Evolutionary conservation across 2,329 filamentous ascomycete genomes (phyloP), one percentile per base, ranked within the genome.

Genomic region (Colletotrichum higginsianum): DNA sequence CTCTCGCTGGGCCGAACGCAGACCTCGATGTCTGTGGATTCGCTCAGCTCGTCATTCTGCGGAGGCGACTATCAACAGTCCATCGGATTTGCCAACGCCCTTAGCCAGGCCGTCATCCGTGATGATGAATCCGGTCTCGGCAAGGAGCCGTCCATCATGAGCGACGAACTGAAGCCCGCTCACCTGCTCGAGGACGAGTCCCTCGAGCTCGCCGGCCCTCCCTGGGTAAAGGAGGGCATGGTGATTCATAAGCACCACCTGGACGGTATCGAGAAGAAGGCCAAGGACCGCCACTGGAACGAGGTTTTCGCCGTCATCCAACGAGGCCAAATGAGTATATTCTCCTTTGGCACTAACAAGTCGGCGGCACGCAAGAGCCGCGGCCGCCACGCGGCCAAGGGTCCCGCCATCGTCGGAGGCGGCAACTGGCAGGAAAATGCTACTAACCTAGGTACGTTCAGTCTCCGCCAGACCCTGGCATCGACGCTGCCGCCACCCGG

Each of bases 401-500:
- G 50, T 13, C 74, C 90, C 15, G 89, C 91, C 38, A 88, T 93
- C 8, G 96, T 98, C 2, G 96, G 96, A 75, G 96, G 96, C 72
- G 96, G 96, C 30, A 98, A 99, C 81, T 99, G 96, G 96, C 96
- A 96, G 81, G 95, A 98, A 76, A 98, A 97, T 79, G 96, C 96
- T 6, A 95, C 97, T 74, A 94, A 92, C 74, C 86, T 98, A 12
- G 95, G 94, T 76, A 93, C 92, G 23, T 98, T 98, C 81, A 91
- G 93, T 53, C 89, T 99, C 9, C 90, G 95, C 23, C 95, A 98
- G 80, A 97, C 95, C 0, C 93, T 98, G 75, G 96, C 96, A 13
- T 98, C 94, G 67, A 91, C 93, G 0, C 88, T 99, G 16, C 96
- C 96, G 11, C 89, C 95, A 0, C 96, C 96, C 0, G 96, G 96